Conservation (phyloP, 805 yeast genomes). For the Saccharomycopsis olivae region DNA sequence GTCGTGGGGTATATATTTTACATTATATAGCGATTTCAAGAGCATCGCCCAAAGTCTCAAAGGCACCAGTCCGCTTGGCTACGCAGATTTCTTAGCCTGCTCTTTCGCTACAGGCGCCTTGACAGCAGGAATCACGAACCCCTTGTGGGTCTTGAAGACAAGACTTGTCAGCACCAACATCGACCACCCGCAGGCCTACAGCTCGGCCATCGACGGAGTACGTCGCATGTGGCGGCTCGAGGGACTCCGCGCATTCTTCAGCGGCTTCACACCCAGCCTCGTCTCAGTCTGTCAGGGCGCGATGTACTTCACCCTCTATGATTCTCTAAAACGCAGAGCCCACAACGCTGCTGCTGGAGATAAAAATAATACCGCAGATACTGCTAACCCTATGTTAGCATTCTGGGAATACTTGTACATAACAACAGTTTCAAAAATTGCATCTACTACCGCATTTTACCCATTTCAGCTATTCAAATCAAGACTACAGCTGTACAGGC, state of each 20-base stretch:
- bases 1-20: slow-evolving; percentile 87
- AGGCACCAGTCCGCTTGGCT: slow-evolving; percentile 17
- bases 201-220: slow-evolving; percentile 47
- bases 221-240: slow-evolving; percentile 37
- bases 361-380: slow-evolving; percentile 15
- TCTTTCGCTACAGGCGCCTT: slow-evolving; percentile 65
- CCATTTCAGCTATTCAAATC: slow-evolving; percentile 80
- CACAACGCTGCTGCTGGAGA: slow-evolving; percentile 22
- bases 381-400: no score
- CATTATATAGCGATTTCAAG: slow-evolving; percentile 59
- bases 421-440: slow-evolving; percentile 58
- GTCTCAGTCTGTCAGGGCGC: slow-evolving; percentile 86
- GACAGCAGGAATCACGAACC: slow-evolving; percentile 76
- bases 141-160: slow-evolving; percentile 93
- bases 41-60: slow-evolving; percentile 20
- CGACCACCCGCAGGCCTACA: slow-evolving; percentile 40
- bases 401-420: slow-evolving; percentile 52
- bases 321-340: slow-evolving; percentile 67
- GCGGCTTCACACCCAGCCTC: slow-evolving; percentile 64
- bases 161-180: slow-evolving; percentile 54
- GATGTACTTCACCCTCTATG: slow-evolving; percentile 78
- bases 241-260: slow-evolving; percentile 56
- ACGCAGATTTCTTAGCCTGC: slow-evolving; percentile 35
- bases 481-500: slow-evolving; percentile 52
- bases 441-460: slow-evolving; percentile 59